Percentiles rank a stretch among this genome's conserved stretches.
Conservation (phyloP, 2,329 filamentous ascomycete genomes). For the Macrophomina phaseolina region DNA sequence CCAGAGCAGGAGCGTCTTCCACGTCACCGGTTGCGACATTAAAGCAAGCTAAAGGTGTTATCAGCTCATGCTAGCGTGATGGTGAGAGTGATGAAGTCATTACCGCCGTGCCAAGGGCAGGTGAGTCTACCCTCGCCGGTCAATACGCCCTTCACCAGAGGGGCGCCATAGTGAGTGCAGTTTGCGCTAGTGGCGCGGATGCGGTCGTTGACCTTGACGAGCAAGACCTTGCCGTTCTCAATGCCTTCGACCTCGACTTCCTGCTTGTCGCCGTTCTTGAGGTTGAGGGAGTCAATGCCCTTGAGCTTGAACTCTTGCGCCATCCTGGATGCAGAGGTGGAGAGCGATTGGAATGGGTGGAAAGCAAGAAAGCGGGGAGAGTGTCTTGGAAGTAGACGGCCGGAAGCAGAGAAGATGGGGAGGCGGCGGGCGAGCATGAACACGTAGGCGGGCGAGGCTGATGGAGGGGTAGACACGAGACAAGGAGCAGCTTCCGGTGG, state of each 20-base stretch:
- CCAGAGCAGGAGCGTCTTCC: constrained; percentile 90
- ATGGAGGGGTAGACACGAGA: constrained; percentile 21
- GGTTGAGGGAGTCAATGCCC: constrained; percentile 72
- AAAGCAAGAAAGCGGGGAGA: background rate
- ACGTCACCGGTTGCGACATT: constrained; percentile 88
- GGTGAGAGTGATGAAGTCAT: constrained; percentile 35
- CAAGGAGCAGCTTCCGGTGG: constrained; percentile 7
- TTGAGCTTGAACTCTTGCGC: constrained; percentile 67
- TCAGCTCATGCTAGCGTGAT: constrained; percentile 6
- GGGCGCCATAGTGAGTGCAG: constrained; percentile 92
- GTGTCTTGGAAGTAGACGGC: constrained; percentile 22
- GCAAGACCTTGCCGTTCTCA: constrained; percentile 81
- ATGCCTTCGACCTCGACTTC: constrained; percentile 92
- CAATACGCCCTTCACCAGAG: constrained; percentile 83
- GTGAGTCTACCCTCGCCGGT: constrained; percentile 82
- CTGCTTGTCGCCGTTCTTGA: constrained; percentile 81
- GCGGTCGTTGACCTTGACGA: constrained; percentile 78
- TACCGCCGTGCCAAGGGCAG: constrained; percentile 96
- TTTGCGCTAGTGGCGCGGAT: constrained; percentile 81
- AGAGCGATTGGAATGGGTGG: constrained; percentile 9
- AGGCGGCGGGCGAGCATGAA: constrained; percentile 24
- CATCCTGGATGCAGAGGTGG: constrained; percentile 19
- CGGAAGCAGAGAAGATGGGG: constrained; percentile 6
- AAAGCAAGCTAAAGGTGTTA: constrained; percentile 72
- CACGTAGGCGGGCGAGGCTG: constrained; percentile 21